These are phyloP conservation scores for Rehmannia glutinosa DNA, from an alignment of 257 asterid genomes.

Conservation along the genomic window DNA sequence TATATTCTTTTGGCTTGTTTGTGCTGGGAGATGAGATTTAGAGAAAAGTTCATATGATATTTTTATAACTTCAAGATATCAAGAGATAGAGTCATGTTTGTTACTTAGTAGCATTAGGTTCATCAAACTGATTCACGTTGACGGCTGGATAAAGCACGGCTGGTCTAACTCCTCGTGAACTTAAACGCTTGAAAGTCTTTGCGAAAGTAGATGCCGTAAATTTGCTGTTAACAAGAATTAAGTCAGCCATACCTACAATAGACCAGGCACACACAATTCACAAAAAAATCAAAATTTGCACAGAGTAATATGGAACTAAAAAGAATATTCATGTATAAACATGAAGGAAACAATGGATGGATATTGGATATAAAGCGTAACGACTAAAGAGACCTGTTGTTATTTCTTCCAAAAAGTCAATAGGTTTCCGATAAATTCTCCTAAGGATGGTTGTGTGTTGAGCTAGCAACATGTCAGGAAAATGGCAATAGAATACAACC, in stretches of 20 bases:
- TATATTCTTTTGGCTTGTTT: background rate
- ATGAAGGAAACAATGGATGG: background rate
- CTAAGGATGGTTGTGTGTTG: constrained; percentile 75
- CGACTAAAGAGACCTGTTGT: constrained; percentile 63
- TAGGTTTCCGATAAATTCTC: constrained; percentile 85
- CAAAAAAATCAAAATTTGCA: constrained; percentile 1
- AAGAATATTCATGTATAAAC: background rate
- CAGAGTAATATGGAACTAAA: background rate
- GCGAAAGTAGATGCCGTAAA: constrained; percentile 92
- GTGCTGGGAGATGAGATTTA: background rate
- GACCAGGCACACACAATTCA: constrained; percentile 5
- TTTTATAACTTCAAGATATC: constrained; percentile 28
- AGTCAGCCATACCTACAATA: constrained; percentile 83
- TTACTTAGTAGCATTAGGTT: constrained; percentile 65
- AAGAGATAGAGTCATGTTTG: constrained; percentile 25
- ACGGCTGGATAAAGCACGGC: constrained; percentile 97
- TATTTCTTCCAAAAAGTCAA: constrained; percentile 76
- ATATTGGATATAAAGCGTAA: too few relatives aligned
- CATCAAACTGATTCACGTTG: constrained; percentile 70
- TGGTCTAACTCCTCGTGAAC: constrained; percentile 65
- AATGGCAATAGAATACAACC: constrained; percentile 97
- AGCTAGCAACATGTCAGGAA: constrained; percentile 88
- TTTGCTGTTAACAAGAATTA: constrained; percentile 88
- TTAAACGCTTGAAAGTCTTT: constrained; percentile 75
- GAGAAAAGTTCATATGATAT: background rate